Conservation (phyloP, 2,329 filamentous ascomycete genomes). For the Arthrinium phaeospermum region DNA sequence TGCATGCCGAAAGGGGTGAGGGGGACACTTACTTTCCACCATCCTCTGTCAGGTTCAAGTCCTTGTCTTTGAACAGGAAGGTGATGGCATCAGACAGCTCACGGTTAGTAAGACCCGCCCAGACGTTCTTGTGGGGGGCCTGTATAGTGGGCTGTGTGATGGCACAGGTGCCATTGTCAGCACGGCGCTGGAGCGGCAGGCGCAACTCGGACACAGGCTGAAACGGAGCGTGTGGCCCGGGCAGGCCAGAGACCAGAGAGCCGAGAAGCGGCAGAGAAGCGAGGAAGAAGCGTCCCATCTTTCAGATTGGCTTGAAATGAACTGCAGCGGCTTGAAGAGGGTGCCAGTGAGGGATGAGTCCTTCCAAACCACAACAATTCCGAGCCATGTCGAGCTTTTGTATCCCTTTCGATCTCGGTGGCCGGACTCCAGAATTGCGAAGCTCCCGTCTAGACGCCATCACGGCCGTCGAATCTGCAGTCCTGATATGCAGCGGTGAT, state of each 20-base stretch:
- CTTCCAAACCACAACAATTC: not conserved
- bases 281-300: conserved; percentile 10
- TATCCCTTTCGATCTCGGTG: conserved; percentile 4
- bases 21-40: not conserved
- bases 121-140: conserved; percentile 8
- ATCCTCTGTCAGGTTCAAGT: not conserved
- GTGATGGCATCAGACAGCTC: conserved; percentile 6
- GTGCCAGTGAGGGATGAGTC: conserved; percentile 11
- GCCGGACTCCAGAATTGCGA: conserved; percentile 3
- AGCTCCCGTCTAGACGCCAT: conserved; percentile 9
- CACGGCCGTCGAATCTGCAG: not conserved
- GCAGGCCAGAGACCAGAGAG: conserved; percentile 8
- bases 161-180: not conserved
- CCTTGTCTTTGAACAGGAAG: conserved; percentile 8
- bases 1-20: not conserved
- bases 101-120: conserved; percentile 8
- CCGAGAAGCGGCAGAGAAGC: conserved; percentile 7
- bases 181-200: not conserved
- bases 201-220: not conserved
- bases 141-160: conserved; percentile 4
- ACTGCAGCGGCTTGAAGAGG: conserved; percentile 2
- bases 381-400: not conserved
- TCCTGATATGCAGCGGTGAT: not conserved
- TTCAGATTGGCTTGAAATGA: conserved; percentile 4
- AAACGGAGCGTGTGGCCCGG: not conserved